These are phyloP conservation scores for Ophiocordyceps sinensis DNA, from an alignment of 2,329 filamentous ascomycete genomes.

Conservation along the genomic window DNA sequence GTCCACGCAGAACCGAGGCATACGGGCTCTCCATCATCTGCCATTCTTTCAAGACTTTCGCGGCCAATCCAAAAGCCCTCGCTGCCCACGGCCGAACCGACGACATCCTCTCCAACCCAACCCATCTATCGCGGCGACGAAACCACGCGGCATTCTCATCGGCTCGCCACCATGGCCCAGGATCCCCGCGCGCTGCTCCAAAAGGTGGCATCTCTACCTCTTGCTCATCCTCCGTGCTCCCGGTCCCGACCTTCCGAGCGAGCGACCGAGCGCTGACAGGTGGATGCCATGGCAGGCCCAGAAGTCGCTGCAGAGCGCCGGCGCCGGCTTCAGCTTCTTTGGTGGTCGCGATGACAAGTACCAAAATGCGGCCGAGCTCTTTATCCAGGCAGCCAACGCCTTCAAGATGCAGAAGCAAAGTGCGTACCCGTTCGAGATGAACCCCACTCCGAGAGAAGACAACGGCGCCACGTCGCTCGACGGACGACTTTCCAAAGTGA, in stretches of 20 bases:
- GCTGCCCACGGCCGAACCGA: no score
- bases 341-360: slow-evolving; percentile 78
- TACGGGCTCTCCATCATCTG: no score
- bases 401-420: slow-evolving; percentile 80
- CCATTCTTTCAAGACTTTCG: no score
- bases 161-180: slow-evolving; percentile 43
- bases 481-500: no score
- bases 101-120: neutral
- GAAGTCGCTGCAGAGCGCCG: slow-evolving; percentile 60
- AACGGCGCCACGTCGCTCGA: no score
- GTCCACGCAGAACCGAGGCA: no score
- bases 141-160: neutral
- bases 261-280: neutral
- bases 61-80: neutral
- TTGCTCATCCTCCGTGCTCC: slow-evolving; percentile 1
- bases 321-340: slow-evolving; percentile 78
- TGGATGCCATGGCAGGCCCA: slow-evolving; percentile 51
- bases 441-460: no score
- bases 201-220: slow-evolving; percentile 38
- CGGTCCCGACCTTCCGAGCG: no score
- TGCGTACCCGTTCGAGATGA: slow-evolving; percentile 24
- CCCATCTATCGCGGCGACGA: neutral
- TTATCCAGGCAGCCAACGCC: slow-evolving; percentile 77
- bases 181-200: slow-evolving; percentile 67
- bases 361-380: slow-evolving; percentile 77